These are phyloP conservation scores for Rauvolfia tetraphylla DNA, from an alignment of 257 asterid genomes.

Conservation along the genomic window DNA sequence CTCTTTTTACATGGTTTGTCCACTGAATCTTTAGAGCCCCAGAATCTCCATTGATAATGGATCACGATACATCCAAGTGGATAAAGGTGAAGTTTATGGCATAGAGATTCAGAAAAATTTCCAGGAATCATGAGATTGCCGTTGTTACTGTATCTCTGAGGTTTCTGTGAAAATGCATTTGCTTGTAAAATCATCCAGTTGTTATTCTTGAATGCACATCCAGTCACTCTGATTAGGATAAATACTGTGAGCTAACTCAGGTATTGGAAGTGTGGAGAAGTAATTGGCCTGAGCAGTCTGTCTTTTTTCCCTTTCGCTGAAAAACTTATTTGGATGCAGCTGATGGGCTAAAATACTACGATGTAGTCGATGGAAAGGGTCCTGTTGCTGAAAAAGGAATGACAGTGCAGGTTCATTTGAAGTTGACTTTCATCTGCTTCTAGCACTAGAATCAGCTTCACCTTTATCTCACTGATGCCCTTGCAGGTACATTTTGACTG, in stretches of 20 bases:
- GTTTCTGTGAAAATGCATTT: not conserved
- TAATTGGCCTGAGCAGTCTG: not conserved
- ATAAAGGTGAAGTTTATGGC: not conserved
- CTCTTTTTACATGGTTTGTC: not conserved
- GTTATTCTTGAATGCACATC: not conserved
- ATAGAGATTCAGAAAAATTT: not conserved
- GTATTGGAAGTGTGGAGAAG: not conserved
- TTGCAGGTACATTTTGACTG: slow-evolving; percentile 90
- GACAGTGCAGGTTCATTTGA: slow-evolving; percentile 59
- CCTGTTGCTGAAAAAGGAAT: slow-evolving; percentile 75
- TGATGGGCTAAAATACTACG: slow-evolving; percentile 84
- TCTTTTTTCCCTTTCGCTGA: slow-evolving; percentile 11
- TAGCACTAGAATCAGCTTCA: not conserved
- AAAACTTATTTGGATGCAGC: slow-evolving; percentile 47
- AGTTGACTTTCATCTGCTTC: slow-evolving; percentile 4
- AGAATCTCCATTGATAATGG: not conserved
- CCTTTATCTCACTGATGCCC: slow-evolving; percentile 18
- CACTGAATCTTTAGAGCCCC: too few species aligned
- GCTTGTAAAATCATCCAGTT: not conserved
- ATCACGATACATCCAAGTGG: not conserved
- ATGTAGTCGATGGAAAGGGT: slow-evolving; percentile 79
- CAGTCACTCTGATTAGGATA: not conserved
- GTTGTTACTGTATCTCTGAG: not conserved
- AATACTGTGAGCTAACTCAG: not conserved
- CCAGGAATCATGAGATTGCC: not conserved